Evolutionary conservation across 2,329 filamentous ascomycete species (phyloP).

Genomic region (Fusarium newnesense): DNA sequence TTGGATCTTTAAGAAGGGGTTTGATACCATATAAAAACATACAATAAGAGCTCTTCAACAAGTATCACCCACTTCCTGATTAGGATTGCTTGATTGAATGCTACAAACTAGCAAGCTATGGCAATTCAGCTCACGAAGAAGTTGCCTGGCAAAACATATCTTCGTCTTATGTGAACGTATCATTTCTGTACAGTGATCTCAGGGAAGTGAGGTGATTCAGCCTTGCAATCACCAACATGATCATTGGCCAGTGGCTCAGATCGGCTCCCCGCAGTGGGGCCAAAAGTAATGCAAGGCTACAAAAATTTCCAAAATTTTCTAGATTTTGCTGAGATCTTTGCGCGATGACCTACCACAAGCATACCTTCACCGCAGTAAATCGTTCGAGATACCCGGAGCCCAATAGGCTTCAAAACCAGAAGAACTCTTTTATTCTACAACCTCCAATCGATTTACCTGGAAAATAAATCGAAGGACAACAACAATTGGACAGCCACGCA

Average conservation of each 20-base stretch:
- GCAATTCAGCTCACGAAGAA: neutral
- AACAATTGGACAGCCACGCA: slow-evolving; percentile 4
- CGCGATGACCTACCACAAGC: slow-evolving; percentile 8
- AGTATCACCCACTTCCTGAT: neutral
- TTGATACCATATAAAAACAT: neutral
- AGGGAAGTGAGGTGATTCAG: slow-evolving; percentile 15
- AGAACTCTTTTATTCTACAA: neutral
- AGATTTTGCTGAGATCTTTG: slow-evolving; percentile 31
- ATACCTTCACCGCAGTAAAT: slow-evolving; percentile 8
- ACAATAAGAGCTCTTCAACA: neutral
- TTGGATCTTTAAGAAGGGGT: neutral
- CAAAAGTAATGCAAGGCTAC: slow-evolving; percentile 38
- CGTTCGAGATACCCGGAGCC: slow-evolving; percentile 29
- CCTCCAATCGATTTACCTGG: neutral
- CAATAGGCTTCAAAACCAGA: slow-evolving; percentile 13
- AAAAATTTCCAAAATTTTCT: slow-evolving; percentile 43
- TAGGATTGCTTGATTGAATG: neutral
- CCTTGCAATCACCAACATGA: slow-evolving; percentile 13
- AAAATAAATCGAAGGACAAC: neutral
- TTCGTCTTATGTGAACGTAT: neutral
- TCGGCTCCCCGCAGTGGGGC: slow-evolving; percentile 40
- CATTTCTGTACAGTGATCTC: neutral
- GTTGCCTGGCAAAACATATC: neutral
- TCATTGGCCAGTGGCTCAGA: slow-evolving; percentile 10
- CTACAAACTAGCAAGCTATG: neutral